These are phyloP conservation scores for Colletotrichum nymphaeae DNA, from an alignment of 2,329 filamentous ascomycete genomes.

Conservation along the genomic window DNA sequence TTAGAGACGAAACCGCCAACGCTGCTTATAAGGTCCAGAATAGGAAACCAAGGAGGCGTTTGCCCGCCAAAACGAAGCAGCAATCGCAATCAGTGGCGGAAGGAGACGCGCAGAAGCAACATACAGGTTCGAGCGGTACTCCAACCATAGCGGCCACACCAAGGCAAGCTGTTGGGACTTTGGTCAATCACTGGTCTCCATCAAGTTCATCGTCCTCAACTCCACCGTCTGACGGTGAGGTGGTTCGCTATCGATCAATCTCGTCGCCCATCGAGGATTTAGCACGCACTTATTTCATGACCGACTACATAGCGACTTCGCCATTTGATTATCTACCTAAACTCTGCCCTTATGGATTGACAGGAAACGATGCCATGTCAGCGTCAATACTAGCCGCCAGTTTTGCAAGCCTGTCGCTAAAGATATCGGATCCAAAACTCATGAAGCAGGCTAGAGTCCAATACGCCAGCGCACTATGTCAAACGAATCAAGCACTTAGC, in stretches of 20 bases:
- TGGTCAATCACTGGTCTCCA: background rate
- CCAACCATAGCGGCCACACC: background rate
- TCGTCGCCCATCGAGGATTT: slow-evolving; percentile 21
- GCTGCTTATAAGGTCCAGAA: slow-evolving; percentile 37
- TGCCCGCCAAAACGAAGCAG: slow-evolving; percentile 10
- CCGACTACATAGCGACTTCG: slow-evolving; percentile 40
- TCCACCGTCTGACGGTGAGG: background rate
- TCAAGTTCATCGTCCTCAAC: slow-evolving; percentile 2
- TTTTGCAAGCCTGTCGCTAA: slow-evolving; percentile 40
- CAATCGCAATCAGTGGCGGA: background rate
- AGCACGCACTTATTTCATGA: slow-evolving; percentile 41
- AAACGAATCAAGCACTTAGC: slow-evolving; percentile 33
- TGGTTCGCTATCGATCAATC: slow-evolving; percentile 23
- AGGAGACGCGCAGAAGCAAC: background rate
- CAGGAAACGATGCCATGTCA: slow-evolving; percentile 36
- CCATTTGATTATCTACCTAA: slow-evolving; percentile 41
- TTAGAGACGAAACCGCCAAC: slow-evolving; percentile 42
- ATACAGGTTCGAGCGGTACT: background rate
- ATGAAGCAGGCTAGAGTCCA: slow-evolving; percentile 37
- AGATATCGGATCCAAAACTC: slow-evolving; percentile 23
- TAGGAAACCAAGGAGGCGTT: slow-evolving; percentile 17
- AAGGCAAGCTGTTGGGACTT: background rate
- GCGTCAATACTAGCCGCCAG: slow-evolving; percentile 39
- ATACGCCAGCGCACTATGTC: slow-evolving; percentile 37
- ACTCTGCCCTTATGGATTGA: slow-evolving; percentile 30